Evolutionary conservation across 371 early-diverging fungal genomes (phyloP).

Genomic region (Mortierella sp.): DNA sequence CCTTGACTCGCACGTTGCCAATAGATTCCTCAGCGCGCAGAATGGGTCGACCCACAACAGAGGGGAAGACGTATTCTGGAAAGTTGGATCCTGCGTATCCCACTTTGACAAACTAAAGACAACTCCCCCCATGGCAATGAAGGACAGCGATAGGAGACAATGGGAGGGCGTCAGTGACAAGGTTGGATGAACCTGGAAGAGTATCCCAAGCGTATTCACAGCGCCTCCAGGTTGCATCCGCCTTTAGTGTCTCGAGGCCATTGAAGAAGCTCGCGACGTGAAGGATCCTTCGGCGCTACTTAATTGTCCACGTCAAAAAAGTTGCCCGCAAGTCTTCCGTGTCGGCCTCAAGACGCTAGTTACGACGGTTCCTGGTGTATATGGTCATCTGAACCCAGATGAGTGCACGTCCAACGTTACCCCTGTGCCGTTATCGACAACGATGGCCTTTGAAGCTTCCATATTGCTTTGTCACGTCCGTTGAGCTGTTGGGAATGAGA

Average conservation of each 20-base stretch:
- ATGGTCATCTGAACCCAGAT: background rate
- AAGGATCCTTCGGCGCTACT: background rate
- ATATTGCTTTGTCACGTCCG: slow-evolving; percentile 31
- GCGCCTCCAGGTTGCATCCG: slow-evolving; percentile 5
- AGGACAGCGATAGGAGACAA: background rate
- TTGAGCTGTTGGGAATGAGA: background rate
- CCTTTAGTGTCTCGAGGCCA: background rate
- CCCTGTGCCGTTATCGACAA: slow-evolving; percentile 30
- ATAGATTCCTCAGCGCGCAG: slow-evolving; percentile 93
- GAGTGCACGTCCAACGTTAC: background rate
- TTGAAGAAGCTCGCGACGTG: background rate
- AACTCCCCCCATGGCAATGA: background rate
- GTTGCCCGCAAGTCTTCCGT: background rate
- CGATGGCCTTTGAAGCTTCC: slow-evolving; percentile 48
- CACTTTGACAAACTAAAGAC: slow-evolving; percentile 97
- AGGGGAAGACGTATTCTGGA: slow-evolving; percentile 94
- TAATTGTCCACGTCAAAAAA: background rate
- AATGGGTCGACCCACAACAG: slow-evolving; percentile 97
- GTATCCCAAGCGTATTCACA: background rate
- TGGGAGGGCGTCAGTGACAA: slow-evolving; percentile 7
- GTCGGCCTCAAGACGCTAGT: no score
- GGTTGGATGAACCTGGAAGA: background rate
- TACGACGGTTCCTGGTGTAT: background rate
- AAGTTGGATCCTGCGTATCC: slow-evolving; percentile 97
- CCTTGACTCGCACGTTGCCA: slow-evolving; percentile 82